Evolutionary conservation across 768 basidiomycete genomes (phyloP), one percentile per base, ranked within the genome.

Genomic region (Trametes cubensis): DNA sequence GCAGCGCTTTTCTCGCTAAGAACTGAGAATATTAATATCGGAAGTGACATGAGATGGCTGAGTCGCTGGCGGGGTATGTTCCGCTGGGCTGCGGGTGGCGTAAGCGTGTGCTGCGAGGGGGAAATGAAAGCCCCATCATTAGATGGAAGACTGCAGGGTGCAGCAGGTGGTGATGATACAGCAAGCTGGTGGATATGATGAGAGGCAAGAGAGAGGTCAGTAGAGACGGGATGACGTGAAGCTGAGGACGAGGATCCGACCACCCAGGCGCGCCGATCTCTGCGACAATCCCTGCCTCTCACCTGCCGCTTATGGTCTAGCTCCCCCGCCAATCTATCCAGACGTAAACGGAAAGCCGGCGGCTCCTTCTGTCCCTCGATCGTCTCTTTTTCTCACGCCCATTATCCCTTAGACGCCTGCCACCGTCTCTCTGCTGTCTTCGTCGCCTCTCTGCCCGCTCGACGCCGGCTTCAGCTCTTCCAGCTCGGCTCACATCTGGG

Each of bases 271-370:
- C 56, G 56, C 56, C 56, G 56, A 57, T 57, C 56, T 5, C 38
- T 48, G 56, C 56, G 56, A 57, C 56, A 57, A 57, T 57, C 56
- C 56, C 18, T 57, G 45, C 45, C 45, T 42, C 7, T n/a, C 42
- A n/a, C 20, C 11, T 47, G 45, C 44, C 45, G 0, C 28, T n/a
- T 47, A 13, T 20, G 45, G 55, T 21, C 28, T 46, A 34, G 45
- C 44, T 44, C 41, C 55, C 30, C 44, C 55, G 30, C 30, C n/a
- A 38, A 17, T 56, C 45, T 13, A 20, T 8, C 30, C 30, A 11
- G 10, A 34, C 34, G 34, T 34, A 34, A 34, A 10, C 34, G 34
- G 34, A 28, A 15, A 47, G 44, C 28, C 30, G 55, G 45, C 42
- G 30, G 46, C 42, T 15, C 42, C 34, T 34, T 48, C n/a, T 23